Percentiles rank a stretch among this genome's conserved stretches.
Evolutionary conservation across 2,329 filamentous ascomycete species (phyloP).

Genomic region (Aspergillus fijiensis): DNA sequence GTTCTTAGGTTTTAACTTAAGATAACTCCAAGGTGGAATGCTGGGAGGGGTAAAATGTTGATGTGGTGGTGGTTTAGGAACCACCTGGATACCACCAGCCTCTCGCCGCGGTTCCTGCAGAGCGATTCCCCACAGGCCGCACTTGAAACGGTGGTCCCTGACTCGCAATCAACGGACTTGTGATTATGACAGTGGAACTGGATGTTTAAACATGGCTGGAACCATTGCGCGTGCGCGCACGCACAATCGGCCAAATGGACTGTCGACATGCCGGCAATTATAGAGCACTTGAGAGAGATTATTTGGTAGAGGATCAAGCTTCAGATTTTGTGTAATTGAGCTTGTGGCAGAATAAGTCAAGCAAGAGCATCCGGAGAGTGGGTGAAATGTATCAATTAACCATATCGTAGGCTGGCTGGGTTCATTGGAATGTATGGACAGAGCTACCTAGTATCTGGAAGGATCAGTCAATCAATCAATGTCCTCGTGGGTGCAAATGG

Average conservation of each 20-base stretch:
- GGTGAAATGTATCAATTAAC: background rate
- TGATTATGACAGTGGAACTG: background rate
- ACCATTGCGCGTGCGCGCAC: background rate
- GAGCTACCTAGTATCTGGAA: background rate
- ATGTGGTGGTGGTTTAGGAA: slow-evolving; percentile 1
- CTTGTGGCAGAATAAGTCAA: background rate
- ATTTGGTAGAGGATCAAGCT: background rate
- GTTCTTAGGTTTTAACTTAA: background rate
- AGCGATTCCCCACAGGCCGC: background rate
- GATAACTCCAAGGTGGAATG: background rate
- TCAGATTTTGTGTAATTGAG: background rate
- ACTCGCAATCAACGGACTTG: background rate
- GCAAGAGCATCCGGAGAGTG: background rate
- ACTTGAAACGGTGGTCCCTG: background rate
- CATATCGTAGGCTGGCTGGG: no score
- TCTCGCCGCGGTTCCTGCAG: slow-evolving; percentile 6
- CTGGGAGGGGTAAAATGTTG: background rate
- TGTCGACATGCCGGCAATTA: slow-evolving; percentile 1
- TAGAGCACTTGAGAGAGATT: background rate
- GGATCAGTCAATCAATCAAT: background rate
- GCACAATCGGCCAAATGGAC: background rate
- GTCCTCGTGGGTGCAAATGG: background rate
- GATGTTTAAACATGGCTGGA: background rate
- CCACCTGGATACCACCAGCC: background rate
- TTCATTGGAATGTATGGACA: background rate